Conservation (phyloP, 2,329 filamentous ascomycete species). For the Aspergillus sp. region DNA sequence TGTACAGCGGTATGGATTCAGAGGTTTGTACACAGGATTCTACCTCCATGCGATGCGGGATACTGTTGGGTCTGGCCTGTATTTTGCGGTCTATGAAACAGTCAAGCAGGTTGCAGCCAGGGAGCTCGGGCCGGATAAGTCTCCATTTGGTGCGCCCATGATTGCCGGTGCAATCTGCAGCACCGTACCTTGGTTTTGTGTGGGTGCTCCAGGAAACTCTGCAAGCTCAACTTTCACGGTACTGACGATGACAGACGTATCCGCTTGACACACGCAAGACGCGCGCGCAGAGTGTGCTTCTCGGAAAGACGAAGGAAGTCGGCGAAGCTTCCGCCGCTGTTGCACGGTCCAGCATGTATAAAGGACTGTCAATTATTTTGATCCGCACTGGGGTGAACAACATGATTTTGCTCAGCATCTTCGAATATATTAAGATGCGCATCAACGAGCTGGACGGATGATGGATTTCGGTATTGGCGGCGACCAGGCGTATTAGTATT, state of each 20-base stretch:
- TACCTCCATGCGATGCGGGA: slow-evolving; percentile 46
- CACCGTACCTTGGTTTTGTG: slow-evolving; percentile 49
- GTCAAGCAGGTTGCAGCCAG: slow-evolving; percentile 48
- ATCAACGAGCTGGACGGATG: slow-evolving; percentile 40
- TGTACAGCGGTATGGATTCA: slow-evolving; percentile 42
- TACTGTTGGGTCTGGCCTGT: slow-evolving; percentile 46
- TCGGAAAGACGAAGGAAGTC: slow-evolving; percentile 43
- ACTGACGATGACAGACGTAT: slow-evolving; percentile 40
- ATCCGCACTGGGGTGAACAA: slow-evolving; percentile 48
- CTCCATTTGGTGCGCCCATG: slow-evolving; percentile 44
- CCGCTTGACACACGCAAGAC: slow-evolving; percentile 50
- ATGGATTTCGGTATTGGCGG: background rate
- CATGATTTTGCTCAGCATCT: slow-evolving; percentile 49
- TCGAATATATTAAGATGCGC: slow-evolving; percentile 46
- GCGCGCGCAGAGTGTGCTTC: slow-evolving; percentile 48
- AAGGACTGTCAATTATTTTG: slow-evolving; percentile 49
- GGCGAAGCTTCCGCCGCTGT: slow-evolving; percentile 41
- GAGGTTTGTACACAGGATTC: slow-evolving; percentile 48
- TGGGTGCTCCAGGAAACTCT: slow-evolving; percentile 24
- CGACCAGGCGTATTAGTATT: slow-evolving; percentile 6
- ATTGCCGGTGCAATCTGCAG: slow-evolving; percentile 48
- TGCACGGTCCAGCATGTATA: slow-evolving; percentile 47
- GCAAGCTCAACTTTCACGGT: too few relatives aligned
- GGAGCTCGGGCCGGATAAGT: slow-evolving; percentile 43
- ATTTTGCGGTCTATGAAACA: slow-evolving; percentile 50